Evolutionary conservation across 176 grass and related monocot genomes (phyloP).

Genomic region (bread wheat (Triticum aestivum)): DNA sequence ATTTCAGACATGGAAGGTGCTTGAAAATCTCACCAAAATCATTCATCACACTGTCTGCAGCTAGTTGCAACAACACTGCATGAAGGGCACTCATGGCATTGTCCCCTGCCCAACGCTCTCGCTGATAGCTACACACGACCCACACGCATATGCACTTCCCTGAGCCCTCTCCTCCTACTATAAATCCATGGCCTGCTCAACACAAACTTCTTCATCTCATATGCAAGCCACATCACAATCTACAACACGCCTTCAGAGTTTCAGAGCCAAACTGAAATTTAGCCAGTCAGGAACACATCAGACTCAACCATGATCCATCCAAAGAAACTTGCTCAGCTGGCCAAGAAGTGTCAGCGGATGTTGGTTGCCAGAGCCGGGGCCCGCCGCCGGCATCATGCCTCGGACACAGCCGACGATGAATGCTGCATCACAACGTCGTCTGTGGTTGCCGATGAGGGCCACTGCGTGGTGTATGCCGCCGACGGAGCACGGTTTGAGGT

Average conservation of each 20-base stretch:
- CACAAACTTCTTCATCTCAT: constrained; percentile 6
- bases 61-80: constrained; percentile 18
- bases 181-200: constrained; percentile 23
- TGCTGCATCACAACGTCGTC: not conserved
- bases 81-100: constrained; percentile 19
- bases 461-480: not conserved
- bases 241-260: not conserved
- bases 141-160: not conserved
- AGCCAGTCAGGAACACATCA: not conserved
- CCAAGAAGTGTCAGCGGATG: constrained; percentile 44
- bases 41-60: not conserved
- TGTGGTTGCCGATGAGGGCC: not conserved
- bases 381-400: not conserved
- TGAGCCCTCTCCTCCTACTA: not conserved
- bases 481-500: not conserved
- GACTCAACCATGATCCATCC: constrained; percentile 27
- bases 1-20: not conserved
- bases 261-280: not conserved
- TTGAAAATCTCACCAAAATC: constrained; percentile 13
- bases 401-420: not conserved
- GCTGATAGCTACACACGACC: not conserved
- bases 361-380: not conserved
- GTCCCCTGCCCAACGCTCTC: constrained; percentile 27
- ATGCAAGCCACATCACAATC: not conserved
- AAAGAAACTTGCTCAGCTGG: constrained; percentile 39